Conservation (phyloP, 495 filamentous ascomycete species). For the Penicillium flavigenum region DNA sequence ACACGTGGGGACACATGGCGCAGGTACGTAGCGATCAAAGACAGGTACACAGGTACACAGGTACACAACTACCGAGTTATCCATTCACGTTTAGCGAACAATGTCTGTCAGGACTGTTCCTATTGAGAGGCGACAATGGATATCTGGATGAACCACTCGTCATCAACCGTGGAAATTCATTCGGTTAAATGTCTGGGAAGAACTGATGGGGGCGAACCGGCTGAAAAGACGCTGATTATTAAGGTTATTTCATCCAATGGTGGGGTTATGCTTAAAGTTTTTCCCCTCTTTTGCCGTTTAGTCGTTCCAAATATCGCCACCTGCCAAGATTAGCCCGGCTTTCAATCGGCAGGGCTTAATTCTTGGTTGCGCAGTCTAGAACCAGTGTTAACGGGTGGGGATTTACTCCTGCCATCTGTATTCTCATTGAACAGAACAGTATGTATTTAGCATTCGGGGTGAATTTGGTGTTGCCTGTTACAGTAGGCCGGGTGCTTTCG, state of each 20-base stretch:
- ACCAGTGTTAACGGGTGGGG: not conserved
- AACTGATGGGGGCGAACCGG: not conserved
- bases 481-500: not conserved
- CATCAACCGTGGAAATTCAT: not conserved
- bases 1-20: slow-evolving; percentile 1
- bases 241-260: slow-evolving; percentile 1
- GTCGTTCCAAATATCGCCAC: not conserved
- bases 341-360: not conserved
- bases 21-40: not conserved
- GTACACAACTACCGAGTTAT: slow-evolving; percentile 4
- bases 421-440: not conserved
- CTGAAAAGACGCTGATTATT: not conserved
- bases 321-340: not conserved
- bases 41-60: slow-evolving; percentile 1
- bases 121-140: slow-evolving; percentile 1
- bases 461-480: not conserved
- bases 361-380: not conserved
- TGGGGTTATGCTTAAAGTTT: not conserved
- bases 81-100: not conserved
- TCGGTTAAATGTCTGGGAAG: not conserved
- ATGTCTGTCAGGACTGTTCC: slow-evolving; percentile 1
- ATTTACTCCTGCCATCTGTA: not conserved
- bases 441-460: not conserved
- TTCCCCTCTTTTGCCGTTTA: slow-evolving; percentile 1
- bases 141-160: slow-evolving; percentile 1